Conservation (phyloP, 2,329 filamentous ascomycete species). For the Penicillium hesseltinei region DNA sequence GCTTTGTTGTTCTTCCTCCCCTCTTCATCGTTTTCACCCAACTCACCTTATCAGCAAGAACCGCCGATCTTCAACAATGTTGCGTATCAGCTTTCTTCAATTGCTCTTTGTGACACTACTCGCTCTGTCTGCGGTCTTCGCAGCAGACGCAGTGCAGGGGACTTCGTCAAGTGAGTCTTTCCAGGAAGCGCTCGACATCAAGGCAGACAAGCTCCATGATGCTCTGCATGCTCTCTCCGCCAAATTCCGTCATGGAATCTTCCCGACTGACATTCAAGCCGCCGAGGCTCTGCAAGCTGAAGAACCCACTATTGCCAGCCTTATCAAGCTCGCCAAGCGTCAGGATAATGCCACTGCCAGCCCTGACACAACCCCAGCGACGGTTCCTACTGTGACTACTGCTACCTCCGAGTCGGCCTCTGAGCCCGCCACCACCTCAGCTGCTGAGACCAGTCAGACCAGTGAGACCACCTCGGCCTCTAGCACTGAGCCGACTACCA, state of each 20-base stretch:
- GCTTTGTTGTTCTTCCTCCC: not conserved
- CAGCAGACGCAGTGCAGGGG: conserved; percentile 19
- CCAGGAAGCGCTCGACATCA: conserved; percentile 57
- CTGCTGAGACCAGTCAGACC: conserved; percentile 13
- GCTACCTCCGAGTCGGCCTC: conserved; percentile 7
- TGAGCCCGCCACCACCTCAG: conserved; percentile 14
- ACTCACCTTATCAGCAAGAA: not conserved
- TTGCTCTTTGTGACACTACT: conserved; percentile 27
- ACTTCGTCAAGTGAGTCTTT: conserved; percentile 38
- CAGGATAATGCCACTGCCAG: conserved; percentile 41
- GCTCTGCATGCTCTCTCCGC: conserved; percentile 63
- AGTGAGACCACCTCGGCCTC: conserved; percentile 13
- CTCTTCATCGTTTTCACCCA: not conserved
- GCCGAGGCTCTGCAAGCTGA: conserved; percentile 62
- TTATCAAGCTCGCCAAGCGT: conserved; percentile 64
- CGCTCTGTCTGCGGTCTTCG: conserved; percentile 27
- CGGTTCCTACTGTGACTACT: conserved; percentile 1
- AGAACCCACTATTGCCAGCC: conserved; percentile 61
- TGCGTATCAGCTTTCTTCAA: conserved; percentile 24
- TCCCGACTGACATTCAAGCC: conserved; percentile 62
- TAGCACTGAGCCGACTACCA: conserved; percentile 9
- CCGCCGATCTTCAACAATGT: conserved; percentile 11
- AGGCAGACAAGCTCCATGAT: conserved; percentile 62
- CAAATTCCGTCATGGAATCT: conserved; percentile 67
- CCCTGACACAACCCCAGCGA: not conserved